Percentiles rank a stretch among this genome's conserved stretches.
phyloP scores from a whole-genome alignment of 257 asterid genomes.

The Salvia miltiorrhiza region DNA sequence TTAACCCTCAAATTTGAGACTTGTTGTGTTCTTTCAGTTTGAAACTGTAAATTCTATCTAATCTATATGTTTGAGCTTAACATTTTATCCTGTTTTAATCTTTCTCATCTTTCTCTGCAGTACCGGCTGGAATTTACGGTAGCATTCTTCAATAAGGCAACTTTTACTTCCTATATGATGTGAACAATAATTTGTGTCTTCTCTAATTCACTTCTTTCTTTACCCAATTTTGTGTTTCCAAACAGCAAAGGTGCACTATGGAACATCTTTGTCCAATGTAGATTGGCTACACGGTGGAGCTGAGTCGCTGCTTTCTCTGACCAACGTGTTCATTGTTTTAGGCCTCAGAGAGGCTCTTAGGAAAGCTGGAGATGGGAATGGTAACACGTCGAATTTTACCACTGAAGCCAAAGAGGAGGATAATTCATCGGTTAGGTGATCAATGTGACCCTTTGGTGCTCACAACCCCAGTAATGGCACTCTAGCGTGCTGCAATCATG shows the following conservation, averaged over 20 bases:
- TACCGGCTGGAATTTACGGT: conserved; percentile 96
- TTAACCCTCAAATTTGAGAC: neutral
- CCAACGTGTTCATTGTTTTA: conserved; percentile 86
- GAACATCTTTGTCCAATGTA: conserved; percentile 87
- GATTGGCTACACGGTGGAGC: conserved; percentile 99
- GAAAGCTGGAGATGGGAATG: conserved; percentile 36
- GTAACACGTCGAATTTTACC: conserved; percentile 26
- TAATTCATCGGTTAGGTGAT: conserved; percentile 42
- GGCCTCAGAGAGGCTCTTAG: conserved; percentile 78
- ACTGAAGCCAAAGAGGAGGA: conserved; percentile 44
- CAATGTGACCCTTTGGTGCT: conserved; percentile 13
- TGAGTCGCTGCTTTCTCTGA: conserved; percentile 84
- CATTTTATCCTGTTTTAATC: conserved; percentile 21
- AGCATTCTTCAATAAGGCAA: conserved; percentile 20
- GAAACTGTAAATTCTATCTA: neutral
- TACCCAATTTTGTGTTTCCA: conserved; percentile 5
- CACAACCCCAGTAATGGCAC: neutral
- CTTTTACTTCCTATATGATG: neutral
- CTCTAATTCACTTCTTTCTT: neutral
- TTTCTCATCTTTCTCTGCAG: conserved; percentile 47
- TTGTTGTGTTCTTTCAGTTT: neutral
- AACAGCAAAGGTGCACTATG: conserved; percentile 90
- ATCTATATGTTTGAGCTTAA: neutral
- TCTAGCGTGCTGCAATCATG: conserved; percentile 9
- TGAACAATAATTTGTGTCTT: neutral